Percentiles rank a stretch among this genome's conserved stretches.
phyloP scores from a whole-genome alignment of 768 basidiomycete species.

The Russula dissimulans region DNA sequence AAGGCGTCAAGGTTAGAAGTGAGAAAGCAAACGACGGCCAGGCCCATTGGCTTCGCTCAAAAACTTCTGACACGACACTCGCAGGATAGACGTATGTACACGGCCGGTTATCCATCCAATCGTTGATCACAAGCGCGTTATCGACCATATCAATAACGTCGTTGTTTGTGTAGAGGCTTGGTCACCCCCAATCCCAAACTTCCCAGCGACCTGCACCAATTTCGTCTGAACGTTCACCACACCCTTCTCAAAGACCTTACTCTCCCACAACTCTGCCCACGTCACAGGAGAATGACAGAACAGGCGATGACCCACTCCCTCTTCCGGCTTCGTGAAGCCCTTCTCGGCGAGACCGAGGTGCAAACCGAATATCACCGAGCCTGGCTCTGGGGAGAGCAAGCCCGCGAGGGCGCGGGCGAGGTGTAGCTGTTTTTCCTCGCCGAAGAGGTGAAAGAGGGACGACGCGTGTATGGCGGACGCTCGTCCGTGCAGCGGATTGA shows the following conservation, averaged over 20 bases:
- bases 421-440: conserved; percentile 27
- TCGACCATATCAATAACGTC: background rate
- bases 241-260: conserved; percentile 17
- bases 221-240: conserved; percentile 12
- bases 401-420: conserved; percentile 35
- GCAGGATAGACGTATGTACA: background rate
- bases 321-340: background rate
- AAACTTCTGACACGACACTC: no score
- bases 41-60: no score
- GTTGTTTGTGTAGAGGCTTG: background rate
- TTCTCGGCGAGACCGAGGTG: background rate
- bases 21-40: no score
- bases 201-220: background rate
- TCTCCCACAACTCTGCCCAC: conserved; percentile 20
- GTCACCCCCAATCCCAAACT: background rate
- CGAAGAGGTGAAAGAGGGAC: conserved; percentile 43
- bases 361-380: conserved; percentile 26
- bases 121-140: background rate
- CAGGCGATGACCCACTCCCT: background rate
- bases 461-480: conserved; percentile 42
- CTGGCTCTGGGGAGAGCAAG: conserved; percentile 31
- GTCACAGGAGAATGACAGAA: conserved; percentile 17
- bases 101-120: no score
- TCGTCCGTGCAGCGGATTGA: conserved; percentile 39
- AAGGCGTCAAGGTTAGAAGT: no score